Conservation (phyloP, 225 moss, liverwort and hornwort species). For the Climacium dendroides region DNA sequence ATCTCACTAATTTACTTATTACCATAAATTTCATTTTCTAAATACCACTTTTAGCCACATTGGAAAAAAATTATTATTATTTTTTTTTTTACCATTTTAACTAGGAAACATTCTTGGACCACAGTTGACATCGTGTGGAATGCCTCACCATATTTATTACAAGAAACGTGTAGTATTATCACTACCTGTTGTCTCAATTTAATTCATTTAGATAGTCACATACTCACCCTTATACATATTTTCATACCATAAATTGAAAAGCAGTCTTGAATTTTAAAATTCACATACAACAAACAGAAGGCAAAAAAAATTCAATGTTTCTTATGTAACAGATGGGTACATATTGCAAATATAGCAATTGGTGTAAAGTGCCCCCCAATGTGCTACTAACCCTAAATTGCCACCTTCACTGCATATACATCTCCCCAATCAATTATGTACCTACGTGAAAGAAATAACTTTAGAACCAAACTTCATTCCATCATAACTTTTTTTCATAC, state of each 20-base stretch:
- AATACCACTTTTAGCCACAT: too few species aligned
- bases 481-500: too few species aligned
- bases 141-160: neutral
- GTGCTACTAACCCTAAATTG: too few species aligned
- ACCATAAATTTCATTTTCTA: neutral
- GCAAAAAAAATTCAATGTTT: neutral
- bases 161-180: too few species aligned
- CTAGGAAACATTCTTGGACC: neutral
- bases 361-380: too few species aligned
- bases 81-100: neutral
- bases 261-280: neutral
- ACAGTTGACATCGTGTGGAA: neutral
- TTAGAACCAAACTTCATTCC: too few species aligned
- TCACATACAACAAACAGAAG: neutral
- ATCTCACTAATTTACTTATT: neutral
- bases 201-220: too few species aligned
- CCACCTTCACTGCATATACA: too few species aligned
- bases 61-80: neutral
- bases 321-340: too few species aligned
- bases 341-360: neutral
- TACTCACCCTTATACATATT: neutral
- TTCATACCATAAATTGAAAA: neutral
- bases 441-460: too few species aligned
- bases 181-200: neutral
- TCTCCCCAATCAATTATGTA: too few species aligned